phyloP scores from a whole-genome alignment of 495 filamentous ascomycete genomes.

The Elaphomyces granulatus region DNA sequence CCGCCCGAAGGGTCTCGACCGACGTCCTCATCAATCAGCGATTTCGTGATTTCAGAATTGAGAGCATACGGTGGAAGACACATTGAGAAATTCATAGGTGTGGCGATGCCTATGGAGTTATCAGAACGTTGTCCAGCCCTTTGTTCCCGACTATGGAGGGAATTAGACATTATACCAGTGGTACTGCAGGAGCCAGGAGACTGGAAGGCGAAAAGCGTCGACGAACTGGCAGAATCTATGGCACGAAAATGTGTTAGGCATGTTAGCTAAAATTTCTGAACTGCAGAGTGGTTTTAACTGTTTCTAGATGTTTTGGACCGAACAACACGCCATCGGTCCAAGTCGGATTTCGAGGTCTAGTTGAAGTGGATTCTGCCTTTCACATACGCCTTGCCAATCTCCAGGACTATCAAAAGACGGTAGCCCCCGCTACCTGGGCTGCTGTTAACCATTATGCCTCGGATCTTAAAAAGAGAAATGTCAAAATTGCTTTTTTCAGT shows the following conservation, averaged over 20 bases:
- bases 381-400: constrained; percentile 44
- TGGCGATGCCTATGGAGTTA: constrained; percentile 32
- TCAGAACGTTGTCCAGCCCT: constrained; percentile 37
- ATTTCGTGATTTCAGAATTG: constrained; percentile 40
- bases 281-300: constrained; percentile 7
- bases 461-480: constrained; percentile 48
- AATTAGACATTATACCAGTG: constrained; percentile 64
- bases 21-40: constrained; percentile 28
- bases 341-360: constrained; percentile 58
- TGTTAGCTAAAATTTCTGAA: constrained; percentile 9
- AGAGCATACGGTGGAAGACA: constrained; percentile 44
- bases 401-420: constrained; percentile 50
- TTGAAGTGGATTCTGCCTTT: constrained; percentile 58
- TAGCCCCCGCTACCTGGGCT: constrained; percentile 49
- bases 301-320: constrained; percentile 57
- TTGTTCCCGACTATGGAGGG: constrained; percentile 62
- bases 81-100: constrained; percentile 52
- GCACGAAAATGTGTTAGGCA: constrained; percentile 66
- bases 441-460: constrained; percentile 51
- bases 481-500: constrained; percentile 74
- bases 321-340: constrained; percentile 56
- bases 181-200: constrained; percentile 24
- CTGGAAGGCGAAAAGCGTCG: constrained; percentile 44
- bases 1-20: constrained; percentile 10
- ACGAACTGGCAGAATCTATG: constrained; percentile 81